These are phyloP conservation scores for Xylariales sp. DNA, from an alignment of 2,329 filamentous ascomycete species.

Conservation along the genomic window DNA sequence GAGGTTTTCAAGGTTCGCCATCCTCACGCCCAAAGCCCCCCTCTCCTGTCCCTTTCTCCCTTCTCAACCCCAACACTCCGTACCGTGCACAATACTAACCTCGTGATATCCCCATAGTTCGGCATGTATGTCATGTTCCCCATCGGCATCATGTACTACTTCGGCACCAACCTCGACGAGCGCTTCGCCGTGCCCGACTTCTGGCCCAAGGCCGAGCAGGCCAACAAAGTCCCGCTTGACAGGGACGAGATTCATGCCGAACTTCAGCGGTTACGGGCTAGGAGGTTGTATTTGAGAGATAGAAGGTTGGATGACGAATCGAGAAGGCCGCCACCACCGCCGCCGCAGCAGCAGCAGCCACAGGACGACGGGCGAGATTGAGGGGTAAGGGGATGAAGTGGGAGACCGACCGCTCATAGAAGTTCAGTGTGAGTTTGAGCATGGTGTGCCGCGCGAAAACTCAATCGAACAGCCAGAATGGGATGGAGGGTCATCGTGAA, in stretches of 20 bases:
- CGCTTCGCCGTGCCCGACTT: slow-evolving; percentile 86
- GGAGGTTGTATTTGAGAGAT: slow-evolving; percentile 73
- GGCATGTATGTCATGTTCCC: slow-evolving; percentile 99
- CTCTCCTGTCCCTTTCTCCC: background rate
- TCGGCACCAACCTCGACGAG: slow-evolving; percentile 93
- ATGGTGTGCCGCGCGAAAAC: too few species aligned
- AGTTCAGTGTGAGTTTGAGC: too few species aligned
- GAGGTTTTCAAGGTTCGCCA: slow-evolving; percentile 82
- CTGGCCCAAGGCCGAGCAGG: slow-evolving; percentile 81
- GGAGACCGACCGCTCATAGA: too few species aligned
- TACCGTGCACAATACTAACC: background rate
- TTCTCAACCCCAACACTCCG: background rate
- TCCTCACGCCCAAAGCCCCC: slow-evolving; percentile 6
- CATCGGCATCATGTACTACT: slow-evolving; percentile 99
- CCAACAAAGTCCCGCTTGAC: slow-evolving; percentile 71
- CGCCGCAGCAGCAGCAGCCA: slow-evolving; percentile 21
- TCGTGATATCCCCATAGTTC: slow-evolving; percentile 56
- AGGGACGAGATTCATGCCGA: slow-evolving; percentile 80
- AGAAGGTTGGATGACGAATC: slow-evolving; percentile 40
- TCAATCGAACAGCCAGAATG: too few species aligned
- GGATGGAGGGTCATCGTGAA: too few species aligned
- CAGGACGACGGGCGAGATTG: too few species aligned
- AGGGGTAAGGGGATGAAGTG: too few species aligned
- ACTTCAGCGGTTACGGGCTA: slow-evolving; percentile 63
- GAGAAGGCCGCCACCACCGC: slow-evolving; percentile 20